Conservation (phyloP, 2,329 filamentous ascomycete genomes). For the Nigrograna mackinnonii region DNA sequence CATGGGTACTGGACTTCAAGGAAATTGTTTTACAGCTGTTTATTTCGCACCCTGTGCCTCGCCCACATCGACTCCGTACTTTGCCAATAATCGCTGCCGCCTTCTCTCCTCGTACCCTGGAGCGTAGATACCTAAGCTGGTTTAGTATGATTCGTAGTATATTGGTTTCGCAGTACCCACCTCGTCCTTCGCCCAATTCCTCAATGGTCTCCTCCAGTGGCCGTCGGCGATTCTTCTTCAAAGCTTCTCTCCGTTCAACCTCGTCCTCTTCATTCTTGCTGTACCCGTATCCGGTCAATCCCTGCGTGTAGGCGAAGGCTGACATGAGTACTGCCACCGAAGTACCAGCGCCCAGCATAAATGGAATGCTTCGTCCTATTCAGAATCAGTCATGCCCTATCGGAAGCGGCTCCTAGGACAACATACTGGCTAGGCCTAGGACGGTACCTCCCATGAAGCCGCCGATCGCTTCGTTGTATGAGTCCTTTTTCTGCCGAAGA, state of each 20-base stretch:
- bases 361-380: constrained; percentile 67
- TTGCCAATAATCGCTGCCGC: constrained; percentile 78
- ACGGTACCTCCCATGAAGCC: constrained; percentile 77
- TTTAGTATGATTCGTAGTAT: constrained; percentile 18
- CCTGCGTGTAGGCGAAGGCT: constrained; percentile 70
- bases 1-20: constrained; percentile 23
- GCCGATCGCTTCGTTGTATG: constrained; percentile 72
- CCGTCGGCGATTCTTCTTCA: constrained; percentile 74
- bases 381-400: constrained; percentile 7
- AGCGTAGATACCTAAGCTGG: constrained; percentile 69
- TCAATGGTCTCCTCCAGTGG: constrained; percentile 79
- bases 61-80: constrained; percentile 80
- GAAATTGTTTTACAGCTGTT: constrained; percentile 14
- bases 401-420: background rate
- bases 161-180: constrained; percentile 51
- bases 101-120: constrained; percentile 86
- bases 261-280: constrained; percentile 68
- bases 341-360: constrained; percentile 70
- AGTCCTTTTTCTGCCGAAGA: constrained; percentile 81
- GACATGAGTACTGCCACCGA: constrained; percentile 62
- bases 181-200: constrained; percentile 84
- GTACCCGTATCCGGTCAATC: constrained; percentile 57
- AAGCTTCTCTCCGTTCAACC: constrained; percentile 73
- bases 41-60: constrained; percentile 1
- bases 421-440: constrained; percentile 72